Conservation (phyloP, 345 rosid genomes). For the Adansonia digitata region DNA sequence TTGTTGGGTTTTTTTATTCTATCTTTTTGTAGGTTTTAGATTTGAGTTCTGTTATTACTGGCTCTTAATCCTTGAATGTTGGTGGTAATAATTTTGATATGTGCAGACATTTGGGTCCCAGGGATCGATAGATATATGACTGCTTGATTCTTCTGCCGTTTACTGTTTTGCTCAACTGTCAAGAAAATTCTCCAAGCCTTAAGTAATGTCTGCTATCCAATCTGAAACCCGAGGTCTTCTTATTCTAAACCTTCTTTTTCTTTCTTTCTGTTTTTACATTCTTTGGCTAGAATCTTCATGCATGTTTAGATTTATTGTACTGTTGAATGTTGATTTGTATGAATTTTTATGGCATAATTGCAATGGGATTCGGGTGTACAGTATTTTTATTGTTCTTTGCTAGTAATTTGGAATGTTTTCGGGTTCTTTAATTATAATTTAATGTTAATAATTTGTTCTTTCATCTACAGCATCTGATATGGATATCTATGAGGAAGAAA, state of each 20-base stretch:
- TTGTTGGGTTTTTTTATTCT: neutral
- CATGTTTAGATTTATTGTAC: neutral
- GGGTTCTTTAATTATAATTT: neutral
- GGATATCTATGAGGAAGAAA: slow-evolving; percentile 42
- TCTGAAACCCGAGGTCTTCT: slow-evolving; percentile 25
- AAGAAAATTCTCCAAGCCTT: too few relatives aligned
- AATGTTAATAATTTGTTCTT: neutral
- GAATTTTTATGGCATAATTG: neutral
- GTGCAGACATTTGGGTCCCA: too few relatives aligned
- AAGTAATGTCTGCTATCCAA: slow-evolving; percentile 35
- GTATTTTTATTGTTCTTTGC: neutral
- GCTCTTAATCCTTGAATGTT: neutral
- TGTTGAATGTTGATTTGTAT: neutral
- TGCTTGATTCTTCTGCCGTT: slow-evolving; percentile 34
- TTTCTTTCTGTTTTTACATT: too few relatives aligned
- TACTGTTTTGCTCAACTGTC: slow-evolving; percentile 27
- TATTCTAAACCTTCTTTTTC: too few relatives aligned
- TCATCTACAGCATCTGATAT: slow-evolving; percentile 24
- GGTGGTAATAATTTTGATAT: too few relatives aligned
- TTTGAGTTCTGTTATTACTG: neutral
- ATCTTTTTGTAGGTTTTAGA: neutral
- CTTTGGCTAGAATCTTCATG: neutral
- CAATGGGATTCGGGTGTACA: neutral
- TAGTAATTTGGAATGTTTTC: neutral
- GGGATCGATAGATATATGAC: slow-evolving; percentile 14